A percentile compares a stretch with the other conserved stretches of the same genome.
These are phyloP conservation scores for Gamsiella multidivaricata DNA, from an alignment of 192 early-diverging fungal species.

Conservation along the genomic window DNA sequence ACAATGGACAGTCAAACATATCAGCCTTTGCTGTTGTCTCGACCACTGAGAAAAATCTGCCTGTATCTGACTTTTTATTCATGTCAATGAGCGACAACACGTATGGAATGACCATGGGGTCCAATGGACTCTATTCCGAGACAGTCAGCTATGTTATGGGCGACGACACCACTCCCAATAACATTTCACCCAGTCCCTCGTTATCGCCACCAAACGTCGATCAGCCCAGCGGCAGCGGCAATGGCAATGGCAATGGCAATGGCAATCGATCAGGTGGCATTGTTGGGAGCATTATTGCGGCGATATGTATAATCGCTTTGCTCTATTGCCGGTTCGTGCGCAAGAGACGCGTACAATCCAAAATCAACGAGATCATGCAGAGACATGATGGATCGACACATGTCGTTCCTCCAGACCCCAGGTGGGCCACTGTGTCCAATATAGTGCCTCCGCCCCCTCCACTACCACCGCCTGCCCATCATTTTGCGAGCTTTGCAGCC, in stretches of 20 bases:
- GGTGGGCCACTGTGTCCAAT: background rate
- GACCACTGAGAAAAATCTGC: background rate
- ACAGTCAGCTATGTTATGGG: background rate
- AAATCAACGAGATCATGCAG: background rate
- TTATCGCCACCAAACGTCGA: background rate
- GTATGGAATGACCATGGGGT: background rate
- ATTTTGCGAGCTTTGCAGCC: background rate
- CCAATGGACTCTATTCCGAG: background rate
- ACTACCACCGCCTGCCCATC: background rate
- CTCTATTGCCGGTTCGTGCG: background rate
- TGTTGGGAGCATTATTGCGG: background rate
- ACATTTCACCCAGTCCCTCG: background rate
- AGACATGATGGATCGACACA: background rate
- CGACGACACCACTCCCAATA: background rate
- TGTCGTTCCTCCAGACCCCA: background rate
- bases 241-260: background rate
- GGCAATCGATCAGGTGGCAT: slow-evolving; percentile 9
- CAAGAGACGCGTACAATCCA: background rate
- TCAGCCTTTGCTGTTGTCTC: background rate
- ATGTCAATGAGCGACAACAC: background rate
- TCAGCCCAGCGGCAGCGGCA: background rate
- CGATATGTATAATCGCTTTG: background rate
- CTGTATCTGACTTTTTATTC: background rate
- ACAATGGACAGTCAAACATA: background rate
- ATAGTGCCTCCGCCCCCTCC: background rate